These are phyloP conservation scores for Scedosporium aurantiacum DNA, from an alignment of 2,329 filamentous ascomycete species.

Conservation along the genomic window DNA sequence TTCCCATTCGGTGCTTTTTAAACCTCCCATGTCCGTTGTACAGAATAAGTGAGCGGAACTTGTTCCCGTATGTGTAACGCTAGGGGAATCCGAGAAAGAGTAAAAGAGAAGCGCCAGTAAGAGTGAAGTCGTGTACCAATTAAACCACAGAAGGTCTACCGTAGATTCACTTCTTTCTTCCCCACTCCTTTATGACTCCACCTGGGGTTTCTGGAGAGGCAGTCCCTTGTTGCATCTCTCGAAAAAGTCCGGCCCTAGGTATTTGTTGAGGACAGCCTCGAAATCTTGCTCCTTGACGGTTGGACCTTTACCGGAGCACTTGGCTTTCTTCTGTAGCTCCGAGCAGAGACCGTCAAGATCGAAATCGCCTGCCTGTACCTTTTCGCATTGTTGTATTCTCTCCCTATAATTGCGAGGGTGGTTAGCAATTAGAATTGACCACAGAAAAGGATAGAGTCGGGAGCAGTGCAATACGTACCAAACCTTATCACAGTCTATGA, in stretches of 20 bases:
- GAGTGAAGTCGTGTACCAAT: no score
- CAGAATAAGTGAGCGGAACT: neutral
- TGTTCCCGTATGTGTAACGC: neutral
- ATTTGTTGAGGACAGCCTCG: constrained; percentile 62
- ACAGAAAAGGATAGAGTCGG: neutral
- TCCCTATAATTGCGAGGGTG: constrained; percentile 49
- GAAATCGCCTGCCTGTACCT: constrained; percentile 81
- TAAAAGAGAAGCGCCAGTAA: neutral
- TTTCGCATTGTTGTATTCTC: constrained; percentile 74
- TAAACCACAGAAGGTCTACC: no score
- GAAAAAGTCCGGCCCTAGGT: constrained; percentile 34
- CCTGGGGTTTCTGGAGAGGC: neutral
- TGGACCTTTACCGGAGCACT: constrained; percentile 82
- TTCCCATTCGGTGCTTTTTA: neutral
- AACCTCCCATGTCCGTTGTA: neutral
- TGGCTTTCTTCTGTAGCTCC: constrained; percentile 89
- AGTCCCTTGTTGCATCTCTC: neutral
- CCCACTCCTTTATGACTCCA: neutral
- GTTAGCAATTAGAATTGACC: constrained; percentile 26
- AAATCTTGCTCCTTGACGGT: constrained; percentile 86
- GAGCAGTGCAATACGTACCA: constrained; percentile 53
- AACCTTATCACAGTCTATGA: constrained; percentile 80
- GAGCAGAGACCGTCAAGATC: constrained; percentile 89
- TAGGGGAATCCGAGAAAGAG: neutral
- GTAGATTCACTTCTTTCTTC: no score